These are phyloP conservation scores for Teunomyces gatunensis DNA, from an alignment of 805 yeast genomes.

Conservation along the genomic window DNA sequence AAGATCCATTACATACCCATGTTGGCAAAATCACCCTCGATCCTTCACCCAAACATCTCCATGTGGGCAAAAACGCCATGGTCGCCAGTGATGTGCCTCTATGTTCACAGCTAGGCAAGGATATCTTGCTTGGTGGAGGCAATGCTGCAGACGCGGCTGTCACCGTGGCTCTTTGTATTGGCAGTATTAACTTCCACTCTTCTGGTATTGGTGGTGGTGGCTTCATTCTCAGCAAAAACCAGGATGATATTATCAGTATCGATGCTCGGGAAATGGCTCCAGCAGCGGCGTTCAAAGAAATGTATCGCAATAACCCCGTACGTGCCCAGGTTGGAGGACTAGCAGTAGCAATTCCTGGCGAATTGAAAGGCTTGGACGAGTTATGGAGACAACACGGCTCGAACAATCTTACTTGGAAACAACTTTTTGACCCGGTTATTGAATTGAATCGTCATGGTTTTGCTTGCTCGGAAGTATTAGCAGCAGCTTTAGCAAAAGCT, in stretches of 20 bases:
- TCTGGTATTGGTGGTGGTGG: slow-evolving; percentile 96
- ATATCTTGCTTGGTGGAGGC: slow-evolving; percentile 56
- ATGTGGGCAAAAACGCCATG: slow-evolving; percentile 50
- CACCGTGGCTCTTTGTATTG: slow-evolving; percentile 84
- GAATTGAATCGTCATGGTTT: slow-evolving; percentile 67
- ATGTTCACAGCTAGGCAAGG: slow-evolving; percentile 63
- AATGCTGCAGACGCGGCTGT: slow-evolving; percentile 94
- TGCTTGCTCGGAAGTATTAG: slow-evolving; percentile 26
- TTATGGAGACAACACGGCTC: slow-evolving; percentile 63
- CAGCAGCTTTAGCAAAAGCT: slow-evolving; percentile 26
- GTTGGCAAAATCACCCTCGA: slow-evolving; percentile 39
- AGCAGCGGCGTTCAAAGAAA: slow-evolving; percentile 51
- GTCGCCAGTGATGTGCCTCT: slow-evolving; percentile 64
- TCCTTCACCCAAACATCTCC: slow-evolving; percentile 40
- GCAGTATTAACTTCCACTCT: slow-evolving; percentile 75
- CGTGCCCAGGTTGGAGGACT: slow-evolving; percentile 75
- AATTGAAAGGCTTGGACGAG: slow-evolving; percentile 74
- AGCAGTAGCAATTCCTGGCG: slow-evolving; percentile 92
- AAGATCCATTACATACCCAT: slow-evolving; percentile 2
- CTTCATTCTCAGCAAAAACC: slow-evolving; percentile 46
- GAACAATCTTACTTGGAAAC: slow-evolving; percentile 68
- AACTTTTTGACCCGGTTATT: slow-evolving; percentile 73
- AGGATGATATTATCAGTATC: slow-evolving; percentile 51
- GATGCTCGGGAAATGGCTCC: slow-evolving; percentile 95
- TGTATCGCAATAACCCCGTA: slow-evolving; percentile 53